phyloP scores from a whole-genome alignment of 1,284 basidiomycete species.

The Stygiomarasmius scandens region DNA sequence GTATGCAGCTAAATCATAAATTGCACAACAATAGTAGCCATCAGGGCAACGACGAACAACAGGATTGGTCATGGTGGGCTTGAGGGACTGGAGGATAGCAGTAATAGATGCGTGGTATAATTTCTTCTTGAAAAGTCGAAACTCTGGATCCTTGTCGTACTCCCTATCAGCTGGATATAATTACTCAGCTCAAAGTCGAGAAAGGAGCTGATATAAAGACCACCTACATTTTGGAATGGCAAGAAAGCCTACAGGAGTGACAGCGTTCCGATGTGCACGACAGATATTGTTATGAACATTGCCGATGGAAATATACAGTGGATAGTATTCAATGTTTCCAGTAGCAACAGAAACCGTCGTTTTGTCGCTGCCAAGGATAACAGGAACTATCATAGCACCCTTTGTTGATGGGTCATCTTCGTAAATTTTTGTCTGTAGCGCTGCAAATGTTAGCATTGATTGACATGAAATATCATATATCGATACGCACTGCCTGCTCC shows the following conservation, averaged over 20 bases:
- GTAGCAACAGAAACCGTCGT: conserved; percentile 37
- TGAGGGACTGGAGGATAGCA: conserved; percentile 11
- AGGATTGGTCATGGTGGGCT: conserved; percentile 15
- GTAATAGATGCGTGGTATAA: conserved; percentile 17
- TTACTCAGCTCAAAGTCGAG: neutral
- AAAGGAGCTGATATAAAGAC: no score
- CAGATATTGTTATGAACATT: conserved; percentile 24
- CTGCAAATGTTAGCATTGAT: neutral
- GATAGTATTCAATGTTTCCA: conserved; percentile 34
- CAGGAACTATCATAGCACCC: conserved; percentile 31
- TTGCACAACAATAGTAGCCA: conserved; percentile 17
- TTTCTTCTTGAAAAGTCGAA: conserved; percentile 20
- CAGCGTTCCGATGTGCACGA: conserved; percentile 21
- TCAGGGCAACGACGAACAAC: conserved; percentile 16
- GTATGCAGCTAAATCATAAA: conserved; percentile 18
- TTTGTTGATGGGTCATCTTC: conserved; percentile 22
- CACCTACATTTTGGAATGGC: conserved; percentile 28
- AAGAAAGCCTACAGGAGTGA: conserved; percentile 26
- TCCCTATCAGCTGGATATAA: conserved; percentile 18
- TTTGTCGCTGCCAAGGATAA: conserved; percentile 38
- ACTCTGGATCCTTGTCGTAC: conserved; percentile 18
- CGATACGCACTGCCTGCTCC: conserved; percentile 23
- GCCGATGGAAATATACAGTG: conserved; percentile 29
- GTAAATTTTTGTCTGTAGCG: neutral
- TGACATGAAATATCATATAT: neutral